These are phyloP conservation scores for Wallacemonas sp. DNA, from an alignment of 208 protist genomes.

Conservation along the genomic window DNA sequence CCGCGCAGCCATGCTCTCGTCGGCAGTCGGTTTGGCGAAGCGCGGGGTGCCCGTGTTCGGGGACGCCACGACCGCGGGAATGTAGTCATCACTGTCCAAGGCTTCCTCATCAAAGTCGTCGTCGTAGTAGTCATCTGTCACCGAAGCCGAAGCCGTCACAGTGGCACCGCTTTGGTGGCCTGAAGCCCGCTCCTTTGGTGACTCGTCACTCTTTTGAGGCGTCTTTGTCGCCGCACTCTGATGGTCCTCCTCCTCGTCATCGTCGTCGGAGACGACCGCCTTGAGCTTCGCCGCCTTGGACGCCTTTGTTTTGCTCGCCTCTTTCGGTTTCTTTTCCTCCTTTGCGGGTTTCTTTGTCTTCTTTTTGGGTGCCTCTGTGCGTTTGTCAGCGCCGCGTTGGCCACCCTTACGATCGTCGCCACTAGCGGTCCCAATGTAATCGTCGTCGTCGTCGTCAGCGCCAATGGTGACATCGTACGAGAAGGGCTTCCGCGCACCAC, in stretches of 20 bases:
- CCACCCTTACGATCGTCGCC: slow-evolving; percentile 22
- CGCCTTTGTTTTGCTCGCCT: neutral
- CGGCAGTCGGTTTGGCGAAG: neutral
- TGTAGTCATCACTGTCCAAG: slow-evolving; percentile 58
- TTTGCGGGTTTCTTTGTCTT: slow-evolving; percentile 24
- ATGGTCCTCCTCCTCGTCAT: slow-evolving; percentile 25
- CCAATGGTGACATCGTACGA: slow-evolving; percentile 35
- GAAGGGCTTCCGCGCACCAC: slow-evolving; percentile 28
- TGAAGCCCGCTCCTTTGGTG: neutral
- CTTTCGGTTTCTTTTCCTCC: slow-evolving; percentile 14
- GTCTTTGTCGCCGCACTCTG: slow-evolving; percentile 29
- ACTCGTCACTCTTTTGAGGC: slow-evolving; percentile 32
- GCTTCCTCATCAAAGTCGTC: slow-evolving; percentile 24
- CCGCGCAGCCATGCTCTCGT: slow-evolving; percentile 5
- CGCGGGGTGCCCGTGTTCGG: neutral
- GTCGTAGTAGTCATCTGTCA: slow-evolving; percentile 14
- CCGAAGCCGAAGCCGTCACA: neutral
- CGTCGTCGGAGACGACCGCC: neutral
- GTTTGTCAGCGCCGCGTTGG: slow-evolving; percentile 25
- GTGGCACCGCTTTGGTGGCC: neutral
- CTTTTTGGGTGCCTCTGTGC: slow-evolving; percentile 22
- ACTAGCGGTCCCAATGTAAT: slow-evolving; percentile 36
- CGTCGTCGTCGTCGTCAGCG: slow-evolving; percentile 53
- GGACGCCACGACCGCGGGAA: slow-evolving; percentile 15
- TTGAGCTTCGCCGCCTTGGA: neutral